Evolutionary conservation across 106 monocot species (phyloP).

Genomic region (Allium sativum): DNA sequence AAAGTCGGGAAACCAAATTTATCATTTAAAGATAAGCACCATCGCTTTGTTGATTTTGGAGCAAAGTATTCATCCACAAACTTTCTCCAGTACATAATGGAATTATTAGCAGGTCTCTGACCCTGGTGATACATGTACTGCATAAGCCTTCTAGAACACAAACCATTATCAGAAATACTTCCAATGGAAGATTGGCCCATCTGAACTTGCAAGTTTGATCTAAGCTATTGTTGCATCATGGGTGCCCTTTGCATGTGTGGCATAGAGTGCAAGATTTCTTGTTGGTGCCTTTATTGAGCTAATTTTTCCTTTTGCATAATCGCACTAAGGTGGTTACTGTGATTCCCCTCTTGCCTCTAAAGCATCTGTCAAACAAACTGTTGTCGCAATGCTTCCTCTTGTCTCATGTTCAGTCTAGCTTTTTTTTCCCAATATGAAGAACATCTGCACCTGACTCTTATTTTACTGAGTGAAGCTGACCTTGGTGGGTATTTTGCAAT

Average conservation of each 20-base stretch:
- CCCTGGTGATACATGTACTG: slow-evolving; percentile 88
- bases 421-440: slow-evolving; percentile 47
- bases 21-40: slow-evolving; percentile 74
- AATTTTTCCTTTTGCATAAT: slow-evolving; percentile 52
- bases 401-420: slow-evolving; percentile 46
- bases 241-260: slow-evolving; percentile 54
- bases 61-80: slow-evolving; percentile 85
- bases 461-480: slow-evolving; percentile 19
- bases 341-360: slow-evolving; percentile 50
- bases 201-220: slow-evolving; percentile 37
- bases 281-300: slow-evolving; percentile 43
- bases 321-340: slow-evolving; percentile 60
- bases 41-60: slow-evolving; percentile 71
- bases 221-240: slow-evolving; percentile 35
- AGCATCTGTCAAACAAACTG: slow-evolving; percentile 57
- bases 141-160: slow-evolving; percentile 77
- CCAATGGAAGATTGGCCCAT: slow-evolving; percentile 25
- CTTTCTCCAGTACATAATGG: slow-evolving; percentile 86
- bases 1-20: slow-evolving; percentile 49
- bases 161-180: slow-evolving; percentile 36
- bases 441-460: slow-evolving; percentile 31
- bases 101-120: slow-evolving; percentile 63
- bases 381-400: slow-evolving; percentile 49
- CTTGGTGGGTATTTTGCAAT: slow-evolving; percentile 15
- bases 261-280: slow-evolving; percentile 61